Evolutionary conservation across 2,329 filamentous ascomycete species (phyloP), one percentile per base, ranked within the genome.

Genomic region (Dactylellina haptotyla): DNA sequence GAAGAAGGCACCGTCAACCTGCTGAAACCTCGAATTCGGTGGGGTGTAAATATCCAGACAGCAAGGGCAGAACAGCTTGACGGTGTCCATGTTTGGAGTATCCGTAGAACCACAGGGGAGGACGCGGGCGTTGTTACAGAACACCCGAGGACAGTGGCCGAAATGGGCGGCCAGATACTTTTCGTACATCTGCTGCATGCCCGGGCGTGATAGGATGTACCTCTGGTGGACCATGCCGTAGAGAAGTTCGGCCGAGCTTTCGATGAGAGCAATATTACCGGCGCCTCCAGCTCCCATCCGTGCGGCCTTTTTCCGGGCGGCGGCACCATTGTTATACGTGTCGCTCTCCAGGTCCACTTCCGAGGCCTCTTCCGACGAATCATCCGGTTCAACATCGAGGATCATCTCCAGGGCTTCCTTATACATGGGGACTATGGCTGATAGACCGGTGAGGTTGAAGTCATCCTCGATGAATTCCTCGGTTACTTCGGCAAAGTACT

Each of bases 391-490:
- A 56, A 99, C 95, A 78, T 99, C 95, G 76, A 99, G 86, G 77
- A 99, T 98, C 94, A 99, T 97, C 87, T 99, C 95, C 76, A 99
- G 84, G 10, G 95, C 95, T 83, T 99, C 95, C 83, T 98, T 99
- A 82, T 99, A 99, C 91, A 97, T 97, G 76, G 92, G 90, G 58
- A 99, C 95, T 83, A 98, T 94, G 72, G 89, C 91, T 82, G 97
- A 93, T 79, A 99, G 85, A 54, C 95, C 95, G 0, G 95, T 99
- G 76, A 99, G 85, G 82, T 99, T 99, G 85, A 99, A 99, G 82
- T 99, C 95, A 88, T 99, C 95, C 82, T 99, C 95, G 80, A 99
- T 98, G 79, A 99, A 99, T 80, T 99, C 95, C 83, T 99, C 95
- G 48, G 92, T 95, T 56, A 99, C 94, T 84, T 99, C 95, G 75